phyloP scores from a whole-genome alignment of 75 land plant genomes.

The Pseudotsuga menziesii region DNA sequence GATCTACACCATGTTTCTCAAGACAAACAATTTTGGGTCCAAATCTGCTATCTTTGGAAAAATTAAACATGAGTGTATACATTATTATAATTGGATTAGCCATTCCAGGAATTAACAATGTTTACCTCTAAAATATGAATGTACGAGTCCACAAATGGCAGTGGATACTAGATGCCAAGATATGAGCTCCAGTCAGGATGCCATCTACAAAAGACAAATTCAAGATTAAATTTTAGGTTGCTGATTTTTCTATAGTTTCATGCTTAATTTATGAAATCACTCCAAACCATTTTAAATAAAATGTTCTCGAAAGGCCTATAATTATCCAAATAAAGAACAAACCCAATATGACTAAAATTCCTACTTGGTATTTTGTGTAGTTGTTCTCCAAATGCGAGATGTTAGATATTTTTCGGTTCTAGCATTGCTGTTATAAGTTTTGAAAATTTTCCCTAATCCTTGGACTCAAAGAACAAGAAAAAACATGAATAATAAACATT shows the following conservation, averaged over 20 bases:
- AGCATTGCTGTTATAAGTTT: too few species aligned
- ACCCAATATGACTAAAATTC: background rate
- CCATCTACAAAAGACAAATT: conserved; percentile 34
- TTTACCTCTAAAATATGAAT: conserved; percentile 86
- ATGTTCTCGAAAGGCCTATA: too few species aligned
- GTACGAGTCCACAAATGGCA: conserved; percentile 81
- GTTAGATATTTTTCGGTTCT: too few species aligned
- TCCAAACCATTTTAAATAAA: too few species aligned
- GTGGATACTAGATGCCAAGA: conserved; percentile 85
- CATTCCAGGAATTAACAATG: conserved; percentile 82
- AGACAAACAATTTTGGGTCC: conserved; percentile 52
- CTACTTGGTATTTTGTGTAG: conserved; percentile 60
- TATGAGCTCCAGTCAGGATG: conserved; percentile 71
- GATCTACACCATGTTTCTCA: conserved; percentile 76
- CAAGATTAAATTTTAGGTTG: too few species aligned
- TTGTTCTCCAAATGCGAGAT: conserved; percentile 83
- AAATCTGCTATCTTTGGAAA: conserved; percentile 76
- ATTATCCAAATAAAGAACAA: too few species aligned
- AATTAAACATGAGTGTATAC: conserved; percentile 88
- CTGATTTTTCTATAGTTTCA: too few species aligned
- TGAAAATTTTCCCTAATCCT: too few species aligned
- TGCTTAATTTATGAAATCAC: too few species aligned
- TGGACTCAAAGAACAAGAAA: too few species aligned
- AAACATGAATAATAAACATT: too few species aligned
- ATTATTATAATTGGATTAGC: conserved; percentile 94